Percentiles rank a stretch among this genome's conserved stretches.
Conservation (phyloP, 768 basidiomycete species). For the Lentinula detonsa region DNA sequence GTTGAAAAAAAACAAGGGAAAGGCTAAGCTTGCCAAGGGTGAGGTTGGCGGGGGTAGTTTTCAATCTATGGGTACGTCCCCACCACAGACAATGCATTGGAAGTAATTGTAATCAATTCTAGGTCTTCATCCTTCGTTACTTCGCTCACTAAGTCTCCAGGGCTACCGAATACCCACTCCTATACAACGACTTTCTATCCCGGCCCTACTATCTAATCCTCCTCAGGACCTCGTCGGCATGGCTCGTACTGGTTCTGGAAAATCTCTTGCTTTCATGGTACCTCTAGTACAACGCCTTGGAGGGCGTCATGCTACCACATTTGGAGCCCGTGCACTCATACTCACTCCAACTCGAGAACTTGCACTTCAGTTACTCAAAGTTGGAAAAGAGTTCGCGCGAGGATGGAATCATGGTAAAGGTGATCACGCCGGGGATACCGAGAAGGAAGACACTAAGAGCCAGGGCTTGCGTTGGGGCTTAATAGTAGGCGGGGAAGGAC, state of each 20-base stretch:
- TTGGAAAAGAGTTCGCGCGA: slow-evolving; percentile 89
- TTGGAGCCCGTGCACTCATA: slow-evolving; percentile 84
- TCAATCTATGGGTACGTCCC: slow-evolving; percentile 81
- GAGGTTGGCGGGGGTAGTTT: slow-evolving; percentile 92
- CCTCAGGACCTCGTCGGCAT: slow-evolving; percentile 94
- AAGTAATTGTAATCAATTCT: not conserved
- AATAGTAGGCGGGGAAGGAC: slow-evolving; percentile 89
- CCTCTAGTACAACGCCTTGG: slow-evolving; percentile 86
- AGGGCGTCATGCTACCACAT: slow-evolving; percentile 70
- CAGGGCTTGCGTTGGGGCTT: slow-evolving; percentile 83
- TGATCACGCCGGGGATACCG: slow-evolving; percentile 70
- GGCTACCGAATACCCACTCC: slow-evolving; percentile 95
- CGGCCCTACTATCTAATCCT: slow-evolving; percentile 74
- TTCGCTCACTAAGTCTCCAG: slow-evolving; percentile 83
- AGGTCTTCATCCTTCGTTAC: slow-evolving; percentile 81
- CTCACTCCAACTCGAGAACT: slow-evolving; percentile 91
- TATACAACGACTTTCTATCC: slow-evolving; percentile 89
- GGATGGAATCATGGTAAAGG: slow-evolving; percentile 63
- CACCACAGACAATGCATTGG: not conserved
- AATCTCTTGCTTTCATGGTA: slow-evolving; percentile 93
- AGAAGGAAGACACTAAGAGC: slow-evolving; percentile 51
- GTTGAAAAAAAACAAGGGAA: slow-evolving; percentile 73
- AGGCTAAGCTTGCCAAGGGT: slow-evolving; percentile 62
- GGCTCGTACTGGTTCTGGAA: slow-evolving; percentile 97
- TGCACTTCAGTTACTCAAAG: slow-evolving; percentile 88